Conservation (phyloP, 495 filamentous ascomycete genomes). For the Bathelium albidoporum region DNA sequence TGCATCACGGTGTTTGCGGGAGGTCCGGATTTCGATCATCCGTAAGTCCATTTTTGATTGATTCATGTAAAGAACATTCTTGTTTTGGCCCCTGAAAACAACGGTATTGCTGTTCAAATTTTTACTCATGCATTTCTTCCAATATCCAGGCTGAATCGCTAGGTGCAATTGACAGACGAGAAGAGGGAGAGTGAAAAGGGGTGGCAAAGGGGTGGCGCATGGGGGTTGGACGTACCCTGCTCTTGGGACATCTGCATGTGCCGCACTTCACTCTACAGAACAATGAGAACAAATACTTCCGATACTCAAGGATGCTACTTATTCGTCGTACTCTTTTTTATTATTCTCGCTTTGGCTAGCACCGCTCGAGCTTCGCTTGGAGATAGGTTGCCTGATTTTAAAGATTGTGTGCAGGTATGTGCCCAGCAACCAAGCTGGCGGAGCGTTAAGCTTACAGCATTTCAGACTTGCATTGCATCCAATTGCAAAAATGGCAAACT, state of each 20-base stretch:
- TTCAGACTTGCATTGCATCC: slow-evolving; percentile 65
- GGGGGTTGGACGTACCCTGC: background rate
- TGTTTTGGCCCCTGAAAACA: slow-evolving; percentile 6
- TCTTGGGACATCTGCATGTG: background rate
- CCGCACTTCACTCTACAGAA: background rate
- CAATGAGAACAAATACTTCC: background rate
- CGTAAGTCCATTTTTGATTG: slow-evolving; percentile 20
- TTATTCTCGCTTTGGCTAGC: slow-evolving; percentile 33
- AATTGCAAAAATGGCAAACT: slow-evolving; percentile 55
- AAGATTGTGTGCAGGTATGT: slow-evolving; percentile 71
- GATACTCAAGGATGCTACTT: background rate
- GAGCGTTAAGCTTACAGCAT: slow-evolving; percentile 5
- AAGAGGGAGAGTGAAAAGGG: background rate
- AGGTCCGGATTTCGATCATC: slow-evolving; percentile 30
- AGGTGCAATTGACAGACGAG: background rate
- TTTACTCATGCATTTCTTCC: background rate
- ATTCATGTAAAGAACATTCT: background rate
- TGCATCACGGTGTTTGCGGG: slow-evolving; percentile 23
- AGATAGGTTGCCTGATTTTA: slow-evolving; percentile 82
- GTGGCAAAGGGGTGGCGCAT: background rate
- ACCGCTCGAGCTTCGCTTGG: slow-evolving; percentile 62
- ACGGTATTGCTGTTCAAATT: background rate
- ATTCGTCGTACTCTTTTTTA: slow-evolving; percentile 3
- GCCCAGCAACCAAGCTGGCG: background rate
- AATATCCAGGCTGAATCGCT: background rate